Percentiles rank a stretch among this genome's conserved stretches.
Conservation (phyloP, 768 basidiomycete genomes). For the Rhodotorula toruloides region DNA sequence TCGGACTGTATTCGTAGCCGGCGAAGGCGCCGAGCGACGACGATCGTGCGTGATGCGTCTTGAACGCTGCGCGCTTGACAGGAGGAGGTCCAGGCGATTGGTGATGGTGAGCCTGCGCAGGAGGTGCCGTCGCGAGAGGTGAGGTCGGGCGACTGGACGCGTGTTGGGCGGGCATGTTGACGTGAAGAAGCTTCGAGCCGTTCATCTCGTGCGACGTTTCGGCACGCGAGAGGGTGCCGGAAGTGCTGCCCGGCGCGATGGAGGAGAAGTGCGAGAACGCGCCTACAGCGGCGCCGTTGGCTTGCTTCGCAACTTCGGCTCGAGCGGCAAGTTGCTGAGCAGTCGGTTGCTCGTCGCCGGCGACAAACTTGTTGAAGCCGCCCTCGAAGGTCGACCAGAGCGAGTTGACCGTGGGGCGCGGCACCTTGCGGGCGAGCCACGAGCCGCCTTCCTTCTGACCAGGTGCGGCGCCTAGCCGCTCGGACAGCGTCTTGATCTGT, state of each 20-base stretch:
- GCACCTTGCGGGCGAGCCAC: slow-evolving; percentile 80
- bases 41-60: slow-evolving; percentile 36
- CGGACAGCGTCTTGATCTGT: slow-evolving; percentile 69
- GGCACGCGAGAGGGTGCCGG: slow-evolving; percentile 41
- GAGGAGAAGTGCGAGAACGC: slow-evolving; percentile 91
- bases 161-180: slow-evolving; percentile 8
- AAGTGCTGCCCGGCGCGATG: slow-evolving; percentile 61
- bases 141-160: slow-evolving; percentile 16
- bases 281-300: slow-evolving; percentile 52
- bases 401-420: slow-evolving; percentile 84
- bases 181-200: background rate
- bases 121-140: slow-evolving; percentile 3
- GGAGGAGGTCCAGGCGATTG: slow-evolving; percentile 63
- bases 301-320: slow-evolving; percentile 43
- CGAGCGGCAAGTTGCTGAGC: slow-evolving; percentile 38
- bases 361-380: slow-evolving; percentile 86
- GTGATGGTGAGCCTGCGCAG: slow-evolving; percentile 11
- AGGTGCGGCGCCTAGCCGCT: slow-evolving; percentile 56
- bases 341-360: slow-evolving; percentile 67
- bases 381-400: slow-evolving; percentile 90
- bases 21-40: slow-evolving; percentile 39
- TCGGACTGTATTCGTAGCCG: slow-evolving; percentile 41
- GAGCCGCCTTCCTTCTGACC: slow-evolving; percentile 66
- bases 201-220: slow-evolving; percentile 36
- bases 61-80: slow-evolving; percentile 53